phyloP scores from a whole-genome alignment of 2,329 filamentous ascomycete species.

The Hymenoscyphus scutula region DNA sequence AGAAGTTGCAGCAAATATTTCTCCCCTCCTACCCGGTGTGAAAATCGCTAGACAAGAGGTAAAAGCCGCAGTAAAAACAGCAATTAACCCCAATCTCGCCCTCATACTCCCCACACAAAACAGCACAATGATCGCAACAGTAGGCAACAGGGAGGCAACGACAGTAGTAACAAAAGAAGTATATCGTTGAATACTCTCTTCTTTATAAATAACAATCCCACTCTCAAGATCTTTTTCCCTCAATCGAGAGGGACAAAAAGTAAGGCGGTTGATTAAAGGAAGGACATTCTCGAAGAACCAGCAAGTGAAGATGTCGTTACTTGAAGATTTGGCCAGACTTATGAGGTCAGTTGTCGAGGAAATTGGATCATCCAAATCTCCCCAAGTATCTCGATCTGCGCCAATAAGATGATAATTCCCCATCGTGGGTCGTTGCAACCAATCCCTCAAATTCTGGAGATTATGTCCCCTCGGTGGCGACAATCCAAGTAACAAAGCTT shows the following conservation, averaged over 20 bases:
- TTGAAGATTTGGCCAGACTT: neutral
- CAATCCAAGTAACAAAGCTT: neutral
- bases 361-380: neutral
- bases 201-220: constrained; percentile 2
- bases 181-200: neutral
- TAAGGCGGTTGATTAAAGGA: neutral
- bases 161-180: constrained; percentile 6
- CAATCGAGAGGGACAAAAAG: neutral
- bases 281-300: constrained; percentile 8
- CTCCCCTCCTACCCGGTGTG: constrained; percentile 19
- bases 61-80: constrained; percentile 22
- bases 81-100: constrained; percentile 17
- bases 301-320: constrained; percentile 1
- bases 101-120: constrained; percentile 13
- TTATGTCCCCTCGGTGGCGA: neutral
- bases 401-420: constrained; percentile 6
- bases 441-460: constrained; percentile 3
- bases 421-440: constrained; percentile 3
- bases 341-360: neutral
- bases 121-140: constrained; percentile 22
- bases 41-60: constrained; percentile 16
- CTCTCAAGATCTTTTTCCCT: neutral
- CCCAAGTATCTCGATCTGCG: neutral
- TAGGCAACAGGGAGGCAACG: constrained; percentile 18
- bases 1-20: constrained; percentile 24